These are phyloP conservation scores for Nosema muscidifuracis DNA, from an alignment of 371 early-diverging fungal genomes.

Conservation along the genomic window DNA sequence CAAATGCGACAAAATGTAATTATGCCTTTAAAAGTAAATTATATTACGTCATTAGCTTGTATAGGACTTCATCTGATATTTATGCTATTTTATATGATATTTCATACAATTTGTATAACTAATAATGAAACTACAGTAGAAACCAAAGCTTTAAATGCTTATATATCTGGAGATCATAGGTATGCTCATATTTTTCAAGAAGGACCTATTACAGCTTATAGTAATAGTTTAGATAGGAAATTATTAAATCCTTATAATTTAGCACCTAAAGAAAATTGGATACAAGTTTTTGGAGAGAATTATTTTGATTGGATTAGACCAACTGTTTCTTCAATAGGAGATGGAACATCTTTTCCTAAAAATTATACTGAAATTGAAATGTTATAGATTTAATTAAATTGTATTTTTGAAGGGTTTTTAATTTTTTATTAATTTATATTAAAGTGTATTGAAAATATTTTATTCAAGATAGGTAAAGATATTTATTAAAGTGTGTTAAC, in stretches of 20 bases:
- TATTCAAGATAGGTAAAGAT: too few species aligned
- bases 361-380: slow-evolving; percentile 34
- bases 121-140: slow-evolving; percentile 90
- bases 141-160: slow-evolving; percentile 54
- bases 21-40: slow-evolving; percentile 56
- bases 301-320: slow-evolving; percentile 65
- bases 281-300: slow-evolving; percentile 69
- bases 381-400: too few species aligned
- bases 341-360: slow-evolving; percentile 56
- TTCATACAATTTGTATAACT: slow-evolving; percentile 73
- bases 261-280: slow-evolving; percentile 70
- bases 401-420: too few species aligned
- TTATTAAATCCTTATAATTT: slow-evolving; percentile 80
- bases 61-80: slow-evolving; percentile 67
- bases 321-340: slow-evolving; percentile 55
- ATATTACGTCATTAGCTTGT: slow-evolving; percentile 62
- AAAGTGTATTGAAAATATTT: too few species aligned
- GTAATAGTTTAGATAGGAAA: slow-evolving; percentile 65
- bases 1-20: slow-evolving; percentile 4
- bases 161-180: slow-evolving; percentile 40
- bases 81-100: slow-evolving; percentile 69
- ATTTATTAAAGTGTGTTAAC: too few species aligned
- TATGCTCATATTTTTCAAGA: slow-evolving; percentile 66
- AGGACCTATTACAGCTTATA: slow-evolving; percentile 70
- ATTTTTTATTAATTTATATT: too few species aligned